Conservation (phyloP, 1,139 yeast genomes). For the Kurtzmaniella natalensis region DNA sequence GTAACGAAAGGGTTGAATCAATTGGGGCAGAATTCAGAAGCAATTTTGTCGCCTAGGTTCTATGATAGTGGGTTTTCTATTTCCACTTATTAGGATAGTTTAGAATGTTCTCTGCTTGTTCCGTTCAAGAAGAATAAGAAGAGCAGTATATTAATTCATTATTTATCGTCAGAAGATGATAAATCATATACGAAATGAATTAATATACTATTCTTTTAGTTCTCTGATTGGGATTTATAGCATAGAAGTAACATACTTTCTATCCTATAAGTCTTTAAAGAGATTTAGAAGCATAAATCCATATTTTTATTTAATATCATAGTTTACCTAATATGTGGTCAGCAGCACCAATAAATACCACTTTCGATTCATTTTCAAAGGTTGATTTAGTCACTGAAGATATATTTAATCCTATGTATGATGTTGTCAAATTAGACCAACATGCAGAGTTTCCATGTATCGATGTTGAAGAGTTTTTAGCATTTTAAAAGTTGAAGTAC, state of each 20-base stretch:
- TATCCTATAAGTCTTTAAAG: not conserved
- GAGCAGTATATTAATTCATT: slow-evolving; percentile 23
- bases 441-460: slow-evolving; percentile 2
- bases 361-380: slow-evolving; percentile 15
- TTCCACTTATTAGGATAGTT: slow-evolving; percentile 2
- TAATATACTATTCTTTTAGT: slow-evolving; percentile 30
- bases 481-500: slow-evolving; percentile 2
- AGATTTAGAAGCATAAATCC: too few relatives aligned
- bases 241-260: slow-evolving; percentile 32
- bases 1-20: slow-evolving; percentile 26
- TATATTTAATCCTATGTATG: slow-evolving; percentile 1
- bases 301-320: too few relatives aligned
- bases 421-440: not conserved
- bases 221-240: slow-evolving; percentile 24
- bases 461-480: slow-evolving; percentile 3
- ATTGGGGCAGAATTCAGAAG: slow-evolving; percentile 52
- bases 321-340: slow-evolving; percentile 33
- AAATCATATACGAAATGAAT: slow-evolving; percentile 14
- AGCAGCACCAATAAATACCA: slow-evolving; percentile 42
- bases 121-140: too few relatives aligned
- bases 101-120: slow-evolving; percentile 35
- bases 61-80: slow-evolving; percentile 8
- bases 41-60: slow-evolving; percentile 33
- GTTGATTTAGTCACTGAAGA: slow-evolving; percentile 2
- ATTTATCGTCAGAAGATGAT: slow-evolving; percentile 14